Conservation (phyloP, 1,284 basidiomycete species). For the Veloboletus limbatus region DNA sequence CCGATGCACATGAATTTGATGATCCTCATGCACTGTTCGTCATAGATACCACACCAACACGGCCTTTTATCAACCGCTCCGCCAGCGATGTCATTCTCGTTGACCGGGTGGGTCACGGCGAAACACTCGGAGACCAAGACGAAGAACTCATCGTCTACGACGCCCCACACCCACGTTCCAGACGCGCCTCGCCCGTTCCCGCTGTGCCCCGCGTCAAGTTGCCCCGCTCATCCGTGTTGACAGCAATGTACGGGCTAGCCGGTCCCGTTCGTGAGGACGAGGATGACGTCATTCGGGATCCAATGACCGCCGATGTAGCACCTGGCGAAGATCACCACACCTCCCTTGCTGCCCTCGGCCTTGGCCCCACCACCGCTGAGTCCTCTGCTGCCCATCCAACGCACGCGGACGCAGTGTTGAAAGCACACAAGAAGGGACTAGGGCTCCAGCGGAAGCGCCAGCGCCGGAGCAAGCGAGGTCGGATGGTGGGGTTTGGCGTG, state of each 20-base stretch:
- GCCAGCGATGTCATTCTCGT: slow-evolving; percentile 28
- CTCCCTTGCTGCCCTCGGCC: slow-evolving; percentile 13
- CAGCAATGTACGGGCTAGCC: slow-evolving; percentile 17
- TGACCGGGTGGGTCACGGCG: slow-evolving; percentile 17
- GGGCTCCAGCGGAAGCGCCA: slow-evolving; percentile 29
- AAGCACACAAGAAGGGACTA: slow-evolving; percentile 26
- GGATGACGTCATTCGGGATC: not conserved
- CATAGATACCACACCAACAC: slow-evolving; percentile 41
- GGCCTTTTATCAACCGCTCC: slow-evolving; percentile 13
- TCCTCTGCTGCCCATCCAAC: no score
- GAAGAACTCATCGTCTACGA: slow-evolving; percentile 61
- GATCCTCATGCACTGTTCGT: slow-evolving; percentile 30
- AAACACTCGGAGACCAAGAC: slow-evolving; percentile 35
- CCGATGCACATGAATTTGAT: not conserved
- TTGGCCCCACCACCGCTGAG: not conserved
- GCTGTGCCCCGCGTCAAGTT: slow-evolving; percentile 17
- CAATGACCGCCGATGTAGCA: not conserved
- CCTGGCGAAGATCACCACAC: not conserved
- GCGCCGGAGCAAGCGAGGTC: slow-evolving; percentile 16
- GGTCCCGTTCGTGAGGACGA: slow-evolving; percentile 12
- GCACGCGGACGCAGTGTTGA: slow-evolving; percentile 8
- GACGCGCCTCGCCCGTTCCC: slow-evolving; percentile 16
- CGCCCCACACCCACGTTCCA: slow-evolving; percentile 50
- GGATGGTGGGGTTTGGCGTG: slow-evolving; percentile 42
- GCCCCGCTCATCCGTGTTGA: slow-evolving; percentile 33